Percentiles rank a stretch among this genome's conserved stretches.
phyloP scores from a whole-genome alignment of 768 basidiomycete species.

The Trametes maxima region DNA sequence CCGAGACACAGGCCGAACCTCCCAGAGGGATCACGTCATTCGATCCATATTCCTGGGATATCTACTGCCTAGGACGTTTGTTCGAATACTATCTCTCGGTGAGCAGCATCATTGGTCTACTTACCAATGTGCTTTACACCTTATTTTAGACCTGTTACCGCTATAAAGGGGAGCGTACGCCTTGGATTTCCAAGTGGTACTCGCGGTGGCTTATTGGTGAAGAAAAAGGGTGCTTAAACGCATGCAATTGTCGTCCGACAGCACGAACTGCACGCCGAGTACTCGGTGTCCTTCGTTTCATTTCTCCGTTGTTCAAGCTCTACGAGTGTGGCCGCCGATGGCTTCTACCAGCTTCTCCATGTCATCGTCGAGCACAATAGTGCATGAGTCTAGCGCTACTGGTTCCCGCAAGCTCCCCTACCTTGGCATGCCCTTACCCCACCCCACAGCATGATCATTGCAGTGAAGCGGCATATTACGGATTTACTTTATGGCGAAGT shows the following conservation, averaged over 20 bases:
- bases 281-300: background rate
- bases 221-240: background rate
- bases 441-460: too few relatives aligned
- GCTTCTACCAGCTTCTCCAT: too few relatives aligned
- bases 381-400: too few relatives aligned
- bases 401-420: too few relatives aligned
- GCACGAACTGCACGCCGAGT: background rate
- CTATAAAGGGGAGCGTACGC: background rate
- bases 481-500: too few relatives aligned
- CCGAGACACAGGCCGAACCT: background rate
- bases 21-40: background rate
- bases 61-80: background rate
- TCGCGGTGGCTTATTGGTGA: background rate
- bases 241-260: background rate
- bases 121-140: background rate
- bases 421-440: too few relatives aligned
- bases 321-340: too few relatives aligned
- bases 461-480: too few relatives aligned
- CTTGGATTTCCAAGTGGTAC: background rate
- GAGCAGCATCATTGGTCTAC: background rate
- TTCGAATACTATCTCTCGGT: background rate
- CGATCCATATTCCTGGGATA: background rate
- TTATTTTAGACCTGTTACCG: background rate
- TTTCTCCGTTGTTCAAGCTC: background rate
- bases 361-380: too few relatives aligned